phyloP scores from a whole-genome alignment of 1,284 basidiomycete species.

The Apiotrichum sp. region DNA sequence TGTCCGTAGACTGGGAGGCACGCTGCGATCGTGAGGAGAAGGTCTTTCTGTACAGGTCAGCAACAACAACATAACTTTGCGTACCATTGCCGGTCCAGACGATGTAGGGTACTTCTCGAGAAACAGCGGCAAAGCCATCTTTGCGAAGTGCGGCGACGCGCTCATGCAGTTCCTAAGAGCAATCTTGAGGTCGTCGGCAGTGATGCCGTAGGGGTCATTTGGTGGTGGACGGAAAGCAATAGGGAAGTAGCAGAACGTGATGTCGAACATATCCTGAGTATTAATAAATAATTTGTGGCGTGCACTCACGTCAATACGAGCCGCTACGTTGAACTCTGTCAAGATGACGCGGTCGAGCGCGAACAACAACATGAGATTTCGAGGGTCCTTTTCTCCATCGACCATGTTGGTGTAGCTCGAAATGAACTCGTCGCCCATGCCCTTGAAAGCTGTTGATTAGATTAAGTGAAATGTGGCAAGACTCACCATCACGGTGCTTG shows the following conservation, averaged over 20 bases:
- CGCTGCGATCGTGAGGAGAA: slow-evolving; percentile 63
- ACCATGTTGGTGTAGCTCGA: slow-evolving; percentile 70
- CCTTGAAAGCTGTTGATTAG: slow-evolving; percentile 56
- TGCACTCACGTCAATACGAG: slow-evolving; percentile 63
- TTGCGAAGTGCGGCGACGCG: slow-evolving; percentile 76
- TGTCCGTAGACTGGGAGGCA: slow-evolving; percentile 80
- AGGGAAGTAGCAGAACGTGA: slow-evolving; percentile 98
- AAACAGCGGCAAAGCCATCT: slow-evolving; percentile 78
- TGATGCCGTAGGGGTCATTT: slow-evolving; percentile 90
- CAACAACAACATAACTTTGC: neutral
- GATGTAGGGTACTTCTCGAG: slow-evolving; percentile 86
- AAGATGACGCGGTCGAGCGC: slow-evolving; percentile 77
- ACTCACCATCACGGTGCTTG: slow-evolving; percentile 62
- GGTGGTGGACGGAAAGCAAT: slow-evolving; percentile 94
- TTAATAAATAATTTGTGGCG: neutral
- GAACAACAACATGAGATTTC: slow-evolving; percentile 87
- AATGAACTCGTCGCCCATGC: slow-evolving; percentile 67
- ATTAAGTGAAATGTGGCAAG: neutral
- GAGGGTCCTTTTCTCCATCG: slow-evolving; percentile 94
- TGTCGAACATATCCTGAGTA: slow-evolving; percentile 80
- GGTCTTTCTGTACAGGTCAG: slow-evolving; percentile 59
- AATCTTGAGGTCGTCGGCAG: slow-evolving; percentile 73
- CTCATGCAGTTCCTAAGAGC: slow-evolving; percentile 64
- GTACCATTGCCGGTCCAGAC: slow-evolving; percentile 75
- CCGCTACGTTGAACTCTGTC: slow-evolving; percentile 75